Evolutionary conservation across 139 green algal species (phyloP).

Genomic region (Coelastrella sp.): DNA sequence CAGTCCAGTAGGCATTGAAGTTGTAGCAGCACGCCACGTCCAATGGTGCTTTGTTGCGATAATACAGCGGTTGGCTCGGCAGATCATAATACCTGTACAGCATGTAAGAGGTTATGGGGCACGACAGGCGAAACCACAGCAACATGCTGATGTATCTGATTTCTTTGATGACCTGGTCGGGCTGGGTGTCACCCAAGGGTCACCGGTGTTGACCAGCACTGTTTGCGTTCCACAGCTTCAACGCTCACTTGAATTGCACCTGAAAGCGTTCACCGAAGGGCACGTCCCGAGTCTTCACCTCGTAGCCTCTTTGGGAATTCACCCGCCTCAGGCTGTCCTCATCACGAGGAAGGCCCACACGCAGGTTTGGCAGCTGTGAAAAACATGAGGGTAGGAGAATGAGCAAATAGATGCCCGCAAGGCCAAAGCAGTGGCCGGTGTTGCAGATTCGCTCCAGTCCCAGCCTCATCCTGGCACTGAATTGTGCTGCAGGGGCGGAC

Average conservation of each 20-base stretch:
- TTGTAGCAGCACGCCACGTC: conserved; percentile 41
- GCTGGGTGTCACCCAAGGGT: background rate
- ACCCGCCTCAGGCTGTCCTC: conserved; percentile 5
- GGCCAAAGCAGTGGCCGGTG: background rate
- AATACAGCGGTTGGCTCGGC: conserved; percentile 37
- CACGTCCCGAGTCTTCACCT: conserved; percentile 11
- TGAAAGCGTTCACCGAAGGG: conserved; percentile 43
- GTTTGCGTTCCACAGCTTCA: background rate
- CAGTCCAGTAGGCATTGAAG: conserved; percentile 43
- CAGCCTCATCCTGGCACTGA: too few relatives aligned
- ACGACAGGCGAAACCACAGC: background rate
- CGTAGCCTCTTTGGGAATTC: conserved; percentile 28
- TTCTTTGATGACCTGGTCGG: background rate
- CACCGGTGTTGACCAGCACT: background rate
- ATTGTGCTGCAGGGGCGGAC: too few relatives aligned
- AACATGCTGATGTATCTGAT: background rate
- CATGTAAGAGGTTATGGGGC: background rate
- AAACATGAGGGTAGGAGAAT: background rate
- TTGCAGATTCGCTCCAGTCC: too few relatives aligned
- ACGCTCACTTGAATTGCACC: conserved; percentile 30
- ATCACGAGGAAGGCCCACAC: conserved; percentile 31
- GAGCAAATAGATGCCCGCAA: background rate
- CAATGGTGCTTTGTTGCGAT: conserved; percentile 31
- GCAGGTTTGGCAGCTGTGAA: conserved; percentile 38
- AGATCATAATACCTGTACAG: conserved; percentile 38